Conservation (phyloP, 306 rosid genomes). For the Erythrophleum fordii region DNA sequence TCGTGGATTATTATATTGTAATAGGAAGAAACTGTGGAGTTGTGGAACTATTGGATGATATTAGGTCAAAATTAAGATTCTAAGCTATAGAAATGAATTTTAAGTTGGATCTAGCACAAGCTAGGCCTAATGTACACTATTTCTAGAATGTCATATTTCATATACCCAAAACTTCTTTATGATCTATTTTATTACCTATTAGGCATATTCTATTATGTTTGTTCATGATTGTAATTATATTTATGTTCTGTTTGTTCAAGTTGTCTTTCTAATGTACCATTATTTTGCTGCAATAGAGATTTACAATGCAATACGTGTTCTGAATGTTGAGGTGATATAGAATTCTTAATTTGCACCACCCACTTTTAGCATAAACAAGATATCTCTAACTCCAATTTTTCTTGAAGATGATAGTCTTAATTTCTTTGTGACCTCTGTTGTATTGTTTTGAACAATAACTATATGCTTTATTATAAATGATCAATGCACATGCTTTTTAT, state of each 20-base stretch:
- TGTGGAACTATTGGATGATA: slow-evolving; percentile 33
- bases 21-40: slow-evolving; percentile 24
- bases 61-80: slow-evolving; percentile 30
- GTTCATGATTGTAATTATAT: background rate
- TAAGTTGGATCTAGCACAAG: background rate
- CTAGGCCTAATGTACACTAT: slow-evolving; percentile 10
- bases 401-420: slow-evolving; percentile 98
- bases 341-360: background rate
- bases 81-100: slow-evolving; percentile 30
- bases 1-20: slow-evolving; percentile 33
- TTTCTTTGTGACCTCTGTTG: slow-evolving; percentile 91
- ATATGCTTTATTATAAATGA: slow-evolving; percentile 93
- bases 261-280: slow-evolving; percentile 93
- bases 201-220: slow-evolving; percentile 18
- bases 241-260: slow-evolving; percentile 71
- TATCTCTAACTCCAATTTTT: slow-evolving; percentile 30
- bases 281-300: slow-evolving; percentile 97
- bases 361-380: background rate
- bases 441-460: slow-evolving; percentile 89
- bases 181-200: slow-evolving; percentile 9
- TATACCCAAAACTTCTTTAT: slow-evolving; percentile 14
- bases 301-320: slow-evolving; percentile 91
- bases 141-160: slow-evolving; percentile 30
- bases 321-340: slow-evolving; percentile 91
- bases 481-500: slow-evolving; percentile 99